A percentile compares a stretch with the other conserved stretches of the same genome.
Conservation (phyloP, 2,329 filamentous ascomycete species). For the Diaporthe longicolla region DNA sequence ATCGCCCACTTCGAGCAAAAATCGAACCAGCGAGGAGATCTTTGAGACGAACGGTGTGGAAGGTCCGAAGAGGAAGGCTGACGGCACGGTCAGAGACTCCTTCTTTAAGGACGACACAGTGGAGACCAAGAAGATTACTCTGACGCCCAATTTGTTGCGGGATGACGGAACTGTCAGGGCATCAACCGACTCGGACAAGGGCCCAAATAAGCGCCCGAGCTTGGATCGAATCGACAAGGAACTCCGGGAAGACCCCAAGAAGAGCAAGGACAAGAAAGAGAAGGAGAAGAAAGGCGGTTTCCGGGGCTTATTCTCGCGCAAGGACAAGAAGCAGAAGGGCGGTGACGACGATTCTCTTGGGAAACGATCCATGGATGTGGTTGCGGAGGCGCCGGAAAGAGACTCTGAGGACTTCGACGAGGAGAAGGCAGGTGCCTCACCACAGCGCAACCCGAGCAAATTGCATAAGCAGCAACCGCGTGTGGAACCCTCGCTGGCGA, state of each 20-base stretch:
- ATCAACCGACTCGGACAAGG: constrained; percentile 68
- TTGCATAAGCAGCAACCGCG: constrained; percentile 77
- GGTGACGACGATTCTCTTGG: constrained; percentile 73
- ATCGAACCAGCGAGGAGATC: constrained; percentile 76
- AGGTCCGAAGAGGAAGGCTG: constrained; percentile 76
- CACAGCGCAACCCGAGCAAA: constrained; percentile 75
- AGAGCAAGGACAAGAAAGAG: constrained; percentile 79
- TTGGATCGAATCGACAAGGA: constrained; percentile 81
- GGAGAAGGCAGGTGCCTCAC: constrained; percentile 42
- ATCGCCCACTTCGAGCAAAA: constrained; percentile 47
- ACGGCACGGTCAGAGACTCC: constrained; percentile 90
- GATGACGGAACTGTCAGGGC: constrained; percentile 76
- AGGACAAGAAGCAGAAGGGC: constrained; percentile 70
- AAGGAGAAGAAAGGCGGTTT: constrained; percentile 76
- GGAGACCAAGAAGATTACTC: constrained; percentile 96
- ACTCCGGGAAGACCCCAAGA: constrained; percentile 76
- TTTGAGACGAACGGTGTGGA: constrained; percentile 68
- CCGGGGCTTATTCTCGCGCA: constrained; percentile 74
- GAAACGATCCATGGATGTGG: constrained; percentile 73
- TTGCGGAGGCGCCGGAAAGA: constrained; percentile 59
- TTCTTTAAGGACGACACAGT: constrained; percentile 97
- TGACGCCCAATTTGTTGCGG: constrained; percentile 91
- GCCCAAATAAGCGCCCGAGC: constrained; percentile 72
- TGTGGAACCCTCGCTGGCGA: constrained; percentile 61
- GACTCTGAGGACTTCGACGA: constrained; percentile 54